phyloP scores from a whole-genome alignment of 441 rosid genomes.

The Corymbia calophylla region DNA sequence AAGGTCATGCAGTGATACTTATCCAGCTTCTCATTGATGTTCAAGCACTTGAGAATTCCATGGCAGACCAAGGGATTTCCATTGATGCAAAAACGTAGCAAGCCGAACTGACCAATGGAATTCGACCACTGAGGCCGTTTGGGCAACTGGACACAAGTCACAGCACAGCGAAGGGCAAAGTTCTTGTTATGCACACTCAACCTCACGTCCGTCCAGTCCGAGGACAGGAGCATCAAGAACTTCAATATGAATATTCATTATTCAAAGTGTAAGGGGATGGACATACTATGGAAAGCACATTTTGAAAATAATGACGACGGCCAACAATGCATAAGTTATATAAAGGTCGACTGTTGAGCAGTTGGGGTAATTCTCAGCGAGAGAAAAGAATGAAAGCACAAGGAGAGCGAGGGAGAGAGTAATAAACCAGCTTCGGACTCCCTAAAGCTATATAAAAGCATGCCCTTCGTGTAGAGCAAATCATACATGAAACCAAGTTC shows the following conservation, averaged over 20 bases:
- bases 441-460: neutral
- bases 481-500: neutral
- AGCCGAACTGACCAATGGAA: neutral
- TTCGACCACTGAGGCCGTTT: neutral
- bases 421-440: too few relatives aligned
- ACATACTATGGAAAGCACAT: neutral
- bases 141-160: neutral
- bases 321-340: too few relatives aligned
- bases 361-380: too few relatives aligned
- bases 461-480: neutral
- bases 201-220: neutral
- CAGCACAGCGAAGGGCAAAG: neutral
- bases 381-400: too few relatives aligned
- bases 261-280: too few relatives aligned
- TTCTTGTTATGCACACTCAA: neutral
- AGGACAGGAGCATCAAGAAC: neutral
- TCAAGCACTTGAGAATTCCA: neutral
- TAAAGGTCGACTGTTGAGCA: too few relatives aligned
- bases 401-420: too few relatives aligned
- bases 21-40: neutral
- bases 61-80: neutral
- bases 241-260: too few relatives aligned
- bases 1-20: neutral
- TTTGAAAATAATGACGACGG: neutral
- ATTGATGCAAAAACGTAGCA: neutral